Percentiles rank a stretch among this genome's conserved stretches.
These are phyloP conservation scores for Rhizopogon vulgaris DNA, from an alignment of 768 basidiomycete species.

Conservation along the genomic window DNA sequence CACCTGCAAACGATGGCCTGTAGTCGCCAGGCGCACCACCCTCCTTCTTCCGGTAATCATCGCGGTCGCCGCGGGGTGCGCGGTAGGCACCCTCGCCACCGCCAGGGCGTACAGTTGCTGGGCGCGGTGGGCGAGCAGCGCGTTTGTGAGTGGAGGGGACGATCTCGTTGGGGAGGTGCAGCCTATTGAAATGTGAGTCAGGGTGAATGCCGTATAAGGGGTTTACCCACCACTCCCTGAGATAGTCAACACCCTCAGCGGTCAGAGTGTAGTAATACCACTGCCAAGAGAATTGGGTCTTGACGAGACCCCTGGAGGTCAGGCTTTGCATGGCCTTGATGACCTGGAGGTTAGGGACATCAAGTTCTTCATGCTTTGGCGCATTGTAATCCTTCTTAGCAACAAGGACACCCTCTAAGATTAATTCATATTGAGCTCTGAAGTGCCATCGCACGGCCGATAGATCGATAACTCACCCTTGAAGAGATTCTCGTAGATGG, in stretches of 20 bases:
- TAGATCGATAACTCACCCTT: conserved; percentile 63
- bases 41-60: conserved; percentile 88
- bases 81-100: conserved; percentile 77
- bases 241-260: conserved; percentile 94
- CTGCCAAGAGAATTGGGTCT: conserved; percentile 99
- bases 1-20: conserved; percentile 83
- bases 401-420: conserved; percentile 91
- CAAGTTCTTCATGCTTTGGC: conserved; percentile 90
- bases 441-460: not conserved
- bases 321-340: conserved; percentile 69
- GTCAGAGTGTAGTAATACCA: conserved; percentile 98
- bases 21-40: conserved; percentile 83
- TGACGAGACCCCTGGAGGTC: conserved; percentile 79
- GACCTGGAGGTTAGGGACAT: conserved; percentile 63
- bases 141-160: conserved; percentile 98
- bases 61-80: conserved; percentile 81
- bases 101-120: conserved; percentile 66
- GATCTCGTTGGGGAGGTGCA: conserved; percentile 92
- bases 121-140: conserved; percentile 81
- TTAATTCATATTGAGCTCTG: not conserved
- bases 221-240: conserved; percentile 70
- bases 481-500: conserved; percentile 99
- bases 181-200: conserved; percentile 39
- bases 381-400: conserved; percentile 99
- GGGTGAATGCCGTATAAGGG: not conserved